A percentile compares a stretch with the other conserved stretches of the same genome.
These are phyloP conservation scores for Eimeria praecox DNA, from an alignment of 169 alveolate genomes.

Conservation along the genomic window DNA sequence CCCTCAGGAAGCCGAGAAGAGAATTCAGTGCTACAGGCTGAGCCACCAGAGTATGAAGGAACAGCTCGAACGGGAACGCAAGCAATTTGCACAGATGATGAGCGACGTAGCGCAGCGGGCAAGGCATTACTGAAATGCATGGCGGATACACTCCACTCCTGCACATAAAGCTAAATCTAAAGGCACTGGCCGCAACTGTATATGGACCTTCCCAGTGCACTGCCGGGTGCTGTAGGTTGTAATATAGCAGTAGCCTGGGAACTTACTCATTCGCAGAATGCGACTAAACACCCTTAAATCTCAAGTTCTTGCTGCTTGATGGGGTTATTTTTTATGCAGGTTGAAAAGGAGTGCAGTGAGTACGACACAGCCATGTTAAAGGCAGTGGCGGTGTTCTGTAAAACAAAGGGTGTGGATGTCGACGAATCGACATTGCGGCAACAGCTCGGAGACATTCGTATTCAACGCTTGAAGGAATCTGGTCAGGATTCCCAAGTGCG, in stretches of 20 bases:
- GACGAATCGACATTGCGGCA: slow-evolving; percentile 54
- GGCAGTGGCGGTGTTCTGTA: slow-evolving; percentile 66
- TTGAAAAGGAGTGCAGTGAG: slow-evolving; percentile 72
- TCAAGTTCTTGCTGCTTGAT: background rate
- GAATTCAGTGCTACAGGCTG: slow-evolving; percentile 64
- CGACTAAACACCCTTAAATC: background rate
- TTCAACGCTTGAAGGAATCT: slow-evolving; percentile 53
- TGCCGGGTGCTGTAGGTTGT: background rate
- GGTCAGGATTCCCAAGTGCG: background rate
- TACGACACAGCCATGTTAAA: slow-evolving; percentile 66
- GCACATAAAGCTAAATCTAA: background rate
- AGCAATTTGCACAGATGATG: slow-evolving; percentile 50
- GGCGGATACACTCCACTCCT: background rate
- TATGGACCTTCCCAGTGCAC: background rate
- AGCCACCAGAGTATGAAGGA: slow-evolving; percentile 73
- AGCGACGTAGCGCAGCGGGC: slow-evolving; percentile 57
- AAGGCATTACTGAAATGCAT: background rate
- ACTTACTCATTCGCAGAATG: background rate
- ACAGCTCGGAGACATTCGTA: slow-evolving; percentile 63
- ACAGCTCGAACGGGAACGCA: slow-evolving; percentile 49
- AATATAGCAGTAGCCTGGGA: background rate
- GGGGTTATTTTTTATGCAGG: background rate
- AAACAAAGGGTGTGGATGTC: slow-evolving; percentile 58
- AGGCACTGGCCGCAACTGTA: background rate
- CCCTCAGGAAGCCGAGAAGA: slow-evolving; percentile 60